Conservation (phyloP, 208 protist genomes). For the Acanthamoeba lugdunensis region DNA sequence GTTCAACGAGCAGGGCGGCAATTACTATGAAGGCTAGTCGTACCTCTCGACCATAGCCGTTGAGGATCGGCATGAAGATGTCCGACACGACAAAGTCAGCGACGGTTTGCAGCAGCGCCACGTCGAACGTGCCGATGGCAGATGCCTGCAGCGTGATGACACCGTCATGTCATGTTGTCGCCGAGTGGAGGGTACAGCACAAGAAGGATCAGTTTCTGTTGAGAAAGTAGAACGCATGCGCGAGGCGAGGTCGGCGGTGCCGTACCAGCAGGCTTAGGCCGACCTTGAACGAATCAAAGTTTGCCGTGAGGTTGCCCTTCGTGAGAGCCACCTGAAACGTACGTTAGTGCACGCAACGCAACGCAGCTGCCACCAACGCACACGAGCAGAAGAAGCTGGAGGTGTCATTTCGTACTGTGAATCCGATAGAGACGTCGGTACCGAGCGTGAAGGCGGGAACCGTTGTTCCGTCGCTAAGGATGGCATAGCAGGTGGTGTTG, state of each 20-base stretch:
- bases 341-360: neutral
- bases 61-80: conserved; percentile 70
- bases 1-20: neutral
- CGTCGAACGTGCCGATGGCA: conserved; percentile 45
- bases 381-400: neutral
- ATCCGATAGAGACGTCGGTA: conserved; percentile 6
- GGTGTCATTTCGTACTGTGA: neutral
- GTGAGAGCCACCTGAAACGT: neutral
- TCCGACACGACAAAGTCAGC: conserved; percentile 60
- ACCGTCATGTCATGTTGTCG: no score
- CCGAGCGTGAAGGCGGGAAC: conserved; percentile 60
- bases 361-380: neutral
- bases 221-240: neutral
- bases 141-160: neutral
- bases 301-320: conserved; percentile 40
- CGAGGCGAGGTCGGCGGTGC: neutral
- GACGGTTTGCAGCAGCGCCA: conserved; percentile 33
- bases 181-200: no score
- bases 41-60: neutral
- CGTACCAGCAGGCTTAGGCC: conserved; percentile 7
- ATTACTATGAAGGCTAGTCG: no score
- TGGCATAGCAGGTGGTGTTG: conserved; percentile 25
- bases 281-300: conserved; percentile 21
- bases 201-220: no score
- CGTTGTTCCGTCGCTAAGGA: neutral